Base-by-base conservation (phyloP, 768 basidiomycete genomes). In the Psilocybe cubensis region DNA sequence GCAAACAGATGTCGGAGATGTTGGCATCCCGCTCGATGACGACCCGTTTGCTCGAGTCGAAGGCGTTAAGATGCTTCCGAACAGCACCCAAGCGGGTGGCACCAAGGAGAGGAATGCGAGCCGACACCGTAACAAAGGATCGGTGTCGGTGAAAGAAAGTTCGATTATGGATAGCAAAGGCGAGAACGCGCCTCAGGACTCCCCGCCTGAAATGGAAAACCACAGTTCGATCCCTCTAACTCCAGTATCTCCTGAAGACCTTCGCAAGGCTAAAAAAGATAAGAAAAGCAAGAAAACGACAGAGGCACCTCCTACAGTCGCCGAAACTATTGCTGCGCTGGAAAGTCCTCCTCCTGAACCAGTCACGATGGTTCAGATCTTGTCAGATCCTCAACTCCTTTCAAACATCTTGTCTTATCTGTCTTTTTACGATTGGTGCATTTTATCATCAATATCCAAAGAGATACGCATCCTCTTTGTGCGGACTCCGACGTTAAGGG, bases 391-490 rank as follows among this genome's bases (percentile, higher is more conserved):
- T 0, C 72, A 73, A 29, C 69, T 93, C 12, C 75, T 94, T 6
- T 69, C 75, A 0, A 62, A 68, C 5, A 67, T 94, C 23, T 73
- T 94, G n/a, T 65, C 69, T 3, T 87, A 82, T 65, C 65, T 93
- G 51, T 75, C 84, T n/a, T 94, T 90, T 64, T 81, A 77, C 55
- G 89, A 93, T 41, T 92, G 89, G 85, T 81, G 85, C 57, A 68
- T 77, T 10, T 71, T 93, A 14, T 83, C 83, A 46, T 76, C 79
- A 17, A 70, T 86, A 11, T 85, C 82, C 66, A 83, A 84, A 68
- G 75, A 76, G 41, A 76, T 88, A 9, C 77, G 83, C 38, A 70
- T 71, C 23, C 65, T 72, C 46, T 58, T 92, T 40, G 80, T 82
- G 49, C 78, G 83, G 61, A 76, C 71, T 21, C 69, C 78, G 6